A percentile compares a stretch with the other conserved stretches of the same genome.
Conservation (phyloP, 2,329 filamentous ascomycete species). For the Fusarium beomiforme region DNA sequence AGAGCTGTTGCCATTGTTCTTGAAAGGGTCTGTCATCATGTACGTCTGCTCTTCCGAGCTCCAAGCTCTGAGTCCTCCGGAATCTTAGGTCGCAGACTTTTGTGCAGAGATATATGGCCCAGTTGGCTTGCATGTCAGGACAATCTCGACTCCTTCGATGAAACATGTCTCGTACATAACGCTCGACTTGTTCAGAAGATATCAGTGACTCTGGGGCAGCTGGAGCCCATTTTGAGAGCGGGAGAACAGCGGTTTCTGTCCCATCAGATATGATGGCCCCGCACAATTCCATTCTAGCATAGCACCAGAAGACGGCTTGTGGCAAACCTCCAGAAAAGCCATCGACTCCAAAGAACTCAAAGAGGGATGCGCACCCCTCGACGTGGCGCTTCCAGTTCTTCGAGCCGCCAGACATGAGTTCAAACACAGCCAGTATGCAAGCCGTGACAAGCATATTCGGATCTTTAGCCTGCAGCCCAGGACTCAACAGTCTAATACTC, state of each 20-base stretch:
- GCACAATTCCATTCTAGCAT: constrained; percentile 66
- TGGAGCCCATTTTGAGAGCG: constrained; percentile 59
- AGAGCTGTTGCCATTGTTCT: constrained; percentile 55
- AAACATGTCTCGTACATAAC: constrained; percentile 36
- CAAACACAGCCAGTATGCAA: constrained; percentile 58
- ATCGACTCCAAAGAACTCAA: constrained; percentile 60
- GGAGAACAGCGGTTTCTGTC: constrained; percentile 59
- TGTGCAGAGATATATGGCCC: constrained; percentile 62
- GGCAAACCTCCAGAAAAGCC: constrained; percentile 56
- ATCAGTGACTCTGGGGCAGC: constrained; percentile 6
- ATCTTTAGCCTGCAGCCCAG: constrained; percentile 54
- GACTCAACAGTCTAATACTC: constrained; percentile 56
- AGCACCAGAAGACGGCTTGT: constrained; percentile 68
- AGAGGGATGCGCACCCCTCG: constrained; percentile 64
- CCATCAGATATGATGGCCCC: constrained; percentile 62
- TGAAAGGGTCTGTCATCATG: constrained; percentile 52
- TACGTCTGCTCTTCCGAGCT: constrained; percentile 50
- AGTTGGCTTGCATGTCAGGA: constrained; percentile 63
- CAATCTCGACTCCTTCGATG: constrained; percentile 45
- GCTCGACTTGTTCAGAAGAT: constrained; percentile 12
- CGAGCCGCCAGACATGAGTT: constrained; percentile 59
- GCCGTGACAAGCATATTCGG: constrained; percentile 58
- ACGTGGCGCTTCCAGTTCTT: constrained; percentile 65
- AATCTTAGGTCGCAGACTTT: constrained; percentile 58
- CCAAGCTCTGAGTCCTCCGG: constrained; percentile 48